Evolutionary conservation across 371 early-diverging fungal species (phyloP), one percentile per base, ranked within the genome.

Genomic region (Smittium culicis): DNA sequence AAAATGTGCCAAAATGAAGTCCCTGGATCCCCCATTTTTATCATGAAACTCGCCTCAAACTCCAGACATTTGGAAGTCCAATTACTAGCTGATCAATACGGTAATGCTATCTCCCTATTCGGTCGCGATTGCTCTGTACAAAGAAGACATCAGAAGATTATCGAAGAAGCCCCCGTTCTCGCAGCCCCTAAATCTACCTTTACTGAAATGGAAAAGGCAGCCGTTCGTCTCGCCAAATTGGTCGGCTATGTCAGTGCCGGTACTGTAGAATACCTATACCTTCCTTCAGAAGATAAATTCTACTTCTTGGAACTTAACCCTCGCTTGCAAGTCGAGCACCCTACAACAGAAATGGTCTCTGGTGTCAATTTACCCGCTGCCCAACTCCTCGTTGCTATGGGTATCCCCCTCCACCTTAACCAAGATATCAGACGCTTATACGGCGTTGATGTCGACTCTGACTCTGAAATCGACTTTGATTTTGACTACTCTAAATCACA

Each of bases 81-180:
- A 79, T 79, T 97, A 25, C 77, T 97, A 35, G 95, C 96, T 20
- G 99, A 99, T 82, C 85, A 88, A 71, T 89, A 96, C 73, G 97
- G 97, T 65, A 94, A 98, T 72, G 95, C 92, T 16, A 94, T 96
- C 75, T 93, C 96, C 56, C 85, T 99, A 71, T 98, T 98, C 75
- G 96, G 94, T 45, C 84, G 99, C 68, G 99, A 99, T 80, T 99
- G 99, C 78, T 96, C 98, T 14, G 93, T 98, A 28, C 99, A 99
- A 82, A 86, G 99, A 70, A 86, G 99, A 70, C 97, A 99, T 74
- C 99, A 92, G 79, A 91, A 91, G 84, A 92, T 91, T 69, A 91
- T 94, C 55, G 94, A 94, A 79, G 93, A 93, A 80, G 96, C 97
- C 1, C 98, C 98, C 1, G 92, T 94, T 61, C 91, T 88, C 33